A percentile compares a stretch with the other conserved stretches of the same genome.
These are phyloP conservation scores for Ormosia semicastrata DNA, from an alignment of 306 rosid species.

Conservation along the genomic window DNA sequence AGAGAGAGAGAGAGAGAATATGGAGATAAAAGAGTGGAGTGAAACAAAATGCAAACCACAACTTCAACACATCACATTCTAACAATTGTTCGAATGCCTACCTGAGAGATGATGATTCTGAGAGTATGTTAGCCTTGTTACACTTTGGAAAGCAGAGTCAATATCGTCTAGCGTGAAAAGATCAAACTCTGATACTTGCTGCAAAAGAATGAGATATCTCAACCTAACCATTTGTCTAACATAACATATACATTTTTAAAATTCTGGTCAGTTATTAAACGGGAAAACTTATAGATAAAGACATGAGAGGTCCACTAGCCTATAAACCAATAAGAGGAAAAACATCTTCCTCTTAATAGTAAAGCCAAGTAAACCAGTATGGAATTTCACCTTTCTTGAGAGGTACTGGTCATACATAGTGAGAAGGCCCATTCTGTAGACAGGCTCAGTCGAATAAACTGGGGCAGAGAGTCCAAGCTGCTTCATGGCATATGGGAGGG, in stretches of 20 bases:
- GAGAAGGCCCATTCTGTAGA: constrained; percentile 82
- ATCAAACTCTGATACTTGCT: constrained; percentile 95
- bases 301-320: not conserved
- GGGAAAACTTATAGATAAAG: not conserved
- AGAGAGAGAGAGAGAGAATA: not conserved
- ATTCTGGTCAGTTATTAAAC: not conserved
- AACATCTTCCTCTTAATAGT: not conserved
- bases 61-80: not conserved
- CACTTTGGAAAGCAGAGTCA: constrained; percentile 83
- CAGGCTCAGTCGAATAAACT: constrained; percentile 85
- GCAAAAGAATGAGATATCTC: constrained; percentile 38
- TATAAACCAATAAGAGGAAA: not conserved
- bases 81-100: constrained; percentile 12
- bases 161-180: constrained; percentile 87
- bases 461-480: constrained; percentile 84
- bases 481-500: constrained; percentile 83
- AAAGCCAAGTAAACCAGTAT: not conserved
- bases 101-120: constrained; percentile 95
- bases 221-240: constrained; percentile 13
- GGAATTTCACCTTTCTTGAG: constrained; percentile 72
- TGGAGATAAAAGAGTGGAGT: not conserved
- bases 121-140: constrained; percentile 87
- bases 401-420: constrained; percentile 92
- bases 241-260: not conserved
- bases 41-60: not conserved